Evolutionary conservation across 176 grass and related monocot species (phyloP), one percentile per base, ranked within the genome.

Genomic region (Neostapfia colusana): DNA sequence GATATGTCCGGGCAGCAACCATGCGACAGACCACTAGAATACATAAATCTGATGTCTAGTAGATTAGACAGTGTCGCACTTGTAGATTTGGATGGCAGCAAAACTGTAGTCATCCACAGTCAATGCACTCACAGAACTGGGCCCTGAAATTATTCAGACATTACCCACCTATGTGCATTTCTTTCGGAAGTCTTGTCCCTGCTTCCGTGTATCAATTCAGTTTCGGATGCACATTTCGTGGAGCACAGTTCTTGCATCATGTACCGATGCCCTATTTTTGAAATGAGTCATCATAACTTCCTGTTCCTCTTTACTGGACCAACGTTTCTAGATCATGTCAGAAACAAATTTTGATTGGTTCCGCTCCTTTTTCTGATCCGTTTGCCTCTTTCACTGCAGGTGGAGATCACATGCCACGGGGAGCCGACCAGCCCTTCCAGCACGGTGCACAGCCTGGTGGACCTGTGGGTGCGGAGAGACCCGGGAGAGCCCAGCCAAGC

Each of bases 351-450:
- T 23, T 51, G 42, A 60, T 71, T 56, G 65, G 65, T 48, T 56
- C 57, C 43, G 26, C 13, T 41, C 28, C 39, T 44, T 39, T 54
- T 20, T 38, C 68, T 73, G 60, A 85, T 46, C 20, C 39, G 25
- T 65, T 17, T 20, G 16, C 12, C n/a, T 66, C 45, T 27, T 6
- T 8, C 61, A 37, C 1, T 36, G 62, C 76, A 99, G 96, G 85
- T 99, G 49, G 89, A 90, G 74, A 83, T 99, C 70, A 72, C 76
- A 62, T 95, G 85, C 78, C 70, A 75, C n/a, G 89, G 81, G 3
- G 75, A 86, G 63, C 53, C 78, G 8, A 58, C 95, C 78, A 79
- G 66, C 83, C 85, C 92, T 3, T 68, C 85, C 18, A 95, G 84
- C 15, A 86, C 82, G 20, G 51, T 99, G 45, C 83, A 73, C 0